phyloP scores from a whole-genome alignment of 108 stramenopile genomes.

The Skeletonema costatum region DNA sequence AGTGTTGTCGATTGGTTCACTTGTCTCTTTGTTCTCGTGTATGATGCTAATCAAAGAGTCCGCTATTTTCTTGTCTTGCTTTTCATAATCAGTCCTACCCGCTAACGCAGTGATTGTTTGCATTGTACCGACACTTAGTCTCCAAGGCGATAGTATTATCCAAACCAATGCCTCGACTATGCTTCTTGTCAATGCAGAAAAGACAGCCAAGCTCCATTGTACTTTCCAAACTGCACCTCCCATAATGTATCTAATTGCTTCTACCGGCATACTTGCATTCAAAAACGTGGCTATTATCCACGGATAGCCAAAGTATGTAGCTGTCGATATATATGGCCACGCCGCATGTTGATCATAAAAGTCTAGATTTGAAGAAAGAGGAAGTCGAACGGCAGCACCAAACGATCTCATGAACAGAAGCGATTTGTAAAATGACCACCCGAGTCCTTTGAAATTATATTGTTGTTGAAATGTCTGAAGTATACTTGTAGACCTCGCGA shows the following conservation, averaged over 20 bases:
- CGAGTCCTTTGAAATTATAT: slow-evolving; percentile 83
- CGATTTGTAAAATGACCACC: slow-evolving; percentile 67
- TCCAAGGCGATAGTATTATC: slow-evolving; percentile 25
- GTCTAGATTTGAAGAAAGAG: slow-evolving; percentile 66
- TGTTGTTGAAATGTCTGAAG: slow-evolving; percentile 45
- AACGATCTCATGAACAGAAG: slow-evolving; percentile 49
- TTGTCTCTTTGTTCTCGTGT: background rate
- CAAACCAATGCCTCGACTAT: slow-evolving; percentile 13
- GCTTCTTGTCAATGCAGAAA: slow-evolving; percentile 28
- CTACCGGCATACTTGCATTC: slow-evolving; percentile 64
- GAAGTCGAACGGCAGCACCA: slow-evolving; percentile 66
- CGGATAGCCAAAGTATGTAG: slow-evolving; percentile 64
- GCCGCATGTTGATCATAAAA: slow-evolving; percentile 63
- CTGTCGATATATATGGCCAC: slow-evolving; percentile 53
- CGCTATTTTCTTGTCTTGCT: background rate
- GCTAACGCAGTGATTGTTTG: background rate
- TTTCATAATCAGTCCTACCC: background rate
- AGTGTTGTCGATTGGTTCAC: slow-evolving; percentile 7
- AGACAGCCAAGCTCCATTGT: slow-evolving; percentile 24
- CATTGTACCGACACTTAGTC: slow-evolving; percentile 9
- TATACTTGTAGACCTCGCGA: slow-evolving; percentile 2
- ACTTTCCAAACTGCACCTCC: slow-evolving; percentile 36
- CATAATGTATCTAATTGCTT: slow-evolving; percentile 61
- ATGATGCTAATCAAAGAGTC: background rate
- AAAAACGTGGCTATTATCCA: slow-evolving; percentile 52